Base-by-base conservation (phyloP, 306 rosid genomes). In the Citrullus amarus region DNA sequence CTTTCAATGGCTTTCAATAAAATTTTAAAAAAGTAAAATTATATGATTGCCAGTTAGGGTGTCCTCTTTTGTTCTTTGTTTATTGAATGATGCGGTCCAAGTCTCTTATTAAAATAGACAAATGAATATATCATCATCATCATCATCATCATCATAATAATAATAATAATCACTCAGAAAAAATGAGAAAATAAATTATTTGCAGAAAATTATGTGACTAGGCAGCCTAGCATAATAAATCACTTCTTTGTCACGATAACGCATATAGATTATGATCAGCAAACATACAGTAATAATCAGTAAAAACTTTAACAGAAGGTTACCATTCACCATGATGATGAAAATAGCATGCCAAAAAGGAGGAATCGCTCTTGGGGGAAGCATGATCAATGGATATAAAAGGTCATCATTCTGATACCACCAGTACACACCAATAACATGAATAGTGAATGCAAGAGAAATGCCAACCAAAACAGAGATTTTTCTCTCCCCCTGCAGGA, bases 281-380 rank as follows among this genome's bases (percentile, higher is more conserved):
- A 58, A 36, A 80, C 79, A 43, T 13, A 38, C 80, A 65, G 38
- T 55, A 13, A 16, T 18, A 62, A 70, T 54, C 36, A 28, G 76
- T 36, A 36, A 36, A 7, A 65, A 15, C 44, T 34, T 41, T 75
- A 39, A 80, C 63, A 80, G 70, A 79, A 77, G 80, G 83, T 74
- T 79, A 95, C 99, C 99, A 86, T 95, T 95, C 81, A 95, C 96
- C 95, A 90, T 84, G 82, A 95, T 91, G 84, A 91, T 84, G 82
- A 92, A 95, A 78, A 92, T 89, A 13, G 96, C 99, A 68, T 92
- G 99, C 99, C 99, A 95, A 61, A 95, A 95, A 32, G 97, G 97
- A 18, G 96, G 99, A 85, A 91, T 92, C 9, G 84, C 88, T 86
- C 87, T 88, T 71, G 97, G 99, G 79, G 99, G 99, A 87, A 91